Base-by-base conservation (phyloP, 352 stramenopile species). In the Pythium plurisporium region DNA sequence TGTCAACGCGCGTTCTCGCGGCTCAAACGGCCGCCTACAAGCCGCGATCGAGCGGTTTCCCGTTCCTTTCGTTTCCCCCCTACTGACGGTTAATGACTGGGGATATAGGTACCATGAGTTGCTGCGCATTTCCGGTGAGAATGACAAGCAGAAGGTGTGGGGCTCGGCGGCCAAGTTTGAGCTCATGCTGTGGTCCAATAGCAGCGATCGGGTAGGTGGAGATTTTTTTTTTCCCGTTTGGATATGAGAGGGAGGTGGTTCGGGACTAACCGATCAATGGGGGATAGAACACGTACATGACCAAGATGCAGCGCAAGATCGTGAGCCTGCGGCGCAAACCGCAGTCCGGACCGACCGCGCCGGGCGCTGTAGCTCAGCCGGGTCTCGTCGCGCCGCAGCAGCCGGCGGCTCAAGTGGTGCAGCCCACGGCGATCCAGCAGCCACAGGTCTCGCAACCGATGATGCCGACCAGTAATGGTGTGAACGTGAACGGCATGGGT, bases 231-330 rank as follows among this genome's bases (percentile, higher is more conserved):
- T 23, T 27, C 38, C 20, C 17, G 10, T 55, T 31, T 41, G 26
- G 44, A 14, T 14, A 26, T 43, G 34, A 37, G n/a, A 5, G 14
- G 29, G 15, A 11, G 5, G 19, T 10, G 29, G 53, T n/a, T 30
- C 19, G 20, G 5, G 48, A 25, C 22, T 37, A 47, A 64, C 23
- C n/a, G 40, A 14, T 31, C 9, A 3, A 30, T 42, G 15, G 30
- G 17, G 40, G 65, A 7, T 55, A 93, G 83, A 79, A 78, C 42
- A 86, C 77, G 59, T 93, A 93, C 59, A 55, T 91, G 65, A 79
- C 75, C 63, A 89, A 89, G 63, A 87, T 93, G 77, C 81, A 93
- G 69, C 71, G 81, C 31, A 93, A 91, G 67, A 90, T 93, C 53
- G 41, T 83, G 63, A 89, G 72, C 59, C 58, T 93, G 19, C 90